Percentiles rank a stretch among this genome's conserved stretches.
Conservation (phyloP, 2,329 filamentous ascomycete genomes). For the Xylaria sp. region DNA sequence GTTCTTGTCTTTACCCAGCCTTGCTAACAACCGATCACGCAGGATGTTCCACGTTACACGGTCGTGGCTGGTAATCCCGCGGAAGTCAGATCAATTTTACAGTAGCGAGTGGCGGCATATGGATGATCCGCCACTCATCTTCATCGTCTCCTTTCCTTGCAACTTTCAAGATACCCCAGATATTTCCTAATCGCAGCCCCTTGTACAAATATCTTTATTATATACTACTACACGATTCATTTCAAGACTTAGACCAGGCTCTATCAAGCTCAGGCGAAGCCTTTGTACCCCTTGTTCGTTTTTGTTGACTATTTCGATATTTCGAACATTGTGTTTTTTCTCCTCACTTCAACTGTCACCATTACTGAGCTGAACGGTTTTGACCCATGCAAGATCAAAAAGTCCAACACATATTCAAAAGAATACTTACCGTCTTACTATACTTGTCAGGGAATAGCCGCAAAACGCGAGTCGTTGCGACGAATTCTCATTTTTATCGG, state of each 20-base stretch:
- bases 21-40: conserved; percentile 12
- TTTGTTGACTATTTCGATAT: not conserved
- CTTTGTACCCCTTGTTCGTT: conserved; percentile 9
- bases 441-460: not conserved
- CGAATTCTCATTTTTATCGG: not conserved
- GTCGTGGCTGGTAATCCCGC: conserved; percentile 75
- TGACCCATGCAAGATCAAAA: not conserved
- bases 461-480: not conserved
- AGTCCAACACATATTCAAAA: not conserved
- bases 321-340: not conserved
- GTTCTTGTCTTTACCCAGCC: not conserved
- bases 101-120: conserved; percentile 20
- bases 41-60: conserved; percentile 71
- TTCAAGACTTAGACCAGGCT: conserved; percentile 23
- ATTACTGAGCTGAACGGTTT: conserved; percentile 1
- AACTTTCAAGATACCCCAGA: conserved; percentile 28
- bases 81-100: conserved; percentile 52
- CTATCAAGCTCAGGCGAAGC: not conserved
- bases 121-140: not conserved
- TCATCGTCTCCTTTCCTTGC: conserved; percentile 11
- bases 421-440: not conserved
- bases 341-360: not conserved
- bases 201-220: conserved; percentile 23
- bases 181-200: conserved; percentile 19
- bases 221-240: conserved; percentile 15